phyloP scores from a whole-genome alignment of 805 yeast species.

The Scheffersomyces lignosus region DNA sequence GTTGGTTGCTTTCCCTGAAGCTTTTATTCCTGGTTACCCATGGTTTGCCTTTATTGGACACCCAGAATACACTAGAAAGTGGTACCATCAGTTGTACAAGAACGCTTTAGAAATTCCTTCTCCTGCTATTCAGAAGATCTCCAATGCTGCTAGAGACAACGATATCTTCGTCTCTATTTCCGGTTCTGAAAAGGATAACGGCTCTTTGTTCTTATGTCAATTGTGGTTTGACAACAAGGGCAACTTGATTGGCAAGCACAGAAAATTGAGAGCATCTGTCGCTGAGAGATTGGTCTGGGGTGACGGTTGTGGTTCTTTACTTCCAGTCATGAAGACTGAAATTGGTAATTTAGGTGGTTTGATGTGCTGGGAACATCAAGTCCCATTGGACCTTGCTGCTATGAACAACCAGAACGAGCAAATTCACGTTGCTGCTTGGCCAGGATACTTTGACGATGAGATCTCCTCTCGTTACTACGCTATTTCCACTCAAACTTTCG shows the following conservation, averaged over 20 bases:
- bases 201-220: slow-evolving; percentile 15
- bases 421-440: neutral
- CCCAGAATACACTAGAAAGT: slow-evolving; percentile 5
- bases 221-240: slow-evolving; percentile 2
- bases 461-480: slow-evolving; percentile 6
- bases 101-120: slow-evolving; percentile 8
- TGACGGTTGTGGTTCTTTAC: neutral
- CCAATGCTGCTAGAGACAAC: slow-evolving; percentile 2
- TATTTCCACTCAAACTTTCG: slow-evolving; percentile 5
- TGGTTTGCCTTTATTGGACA: slow-evolving; percentile 7
- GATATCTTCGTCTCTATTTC: slow-evolving; percentile 7
- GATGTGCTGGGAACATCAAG: neutral
- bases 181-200: slow-evolving; percentile 12
- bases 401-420: neutral
- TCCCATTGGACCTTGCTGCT: neutral
- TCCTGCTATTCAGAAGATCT: slow-evolving; percentile 1
- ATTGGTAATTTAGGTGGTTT: neutral
- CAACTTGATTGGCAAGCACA: slow-evolving; percentile 1
- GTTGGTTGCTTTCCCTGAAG: slow-evolving; percentile 18
- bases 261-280: neutral
- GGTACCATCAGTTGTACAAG: slow-evolving; percentile 3
- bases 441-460: neutral
- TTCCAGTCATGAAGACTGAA: neutral
- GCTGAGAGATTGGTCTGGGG: neutral
- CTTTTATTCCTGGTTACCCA: slow-evolving; percentile 17